Conservation (phyloP, 129 eudicot genomes). For the Apium graveolens region DNA sequence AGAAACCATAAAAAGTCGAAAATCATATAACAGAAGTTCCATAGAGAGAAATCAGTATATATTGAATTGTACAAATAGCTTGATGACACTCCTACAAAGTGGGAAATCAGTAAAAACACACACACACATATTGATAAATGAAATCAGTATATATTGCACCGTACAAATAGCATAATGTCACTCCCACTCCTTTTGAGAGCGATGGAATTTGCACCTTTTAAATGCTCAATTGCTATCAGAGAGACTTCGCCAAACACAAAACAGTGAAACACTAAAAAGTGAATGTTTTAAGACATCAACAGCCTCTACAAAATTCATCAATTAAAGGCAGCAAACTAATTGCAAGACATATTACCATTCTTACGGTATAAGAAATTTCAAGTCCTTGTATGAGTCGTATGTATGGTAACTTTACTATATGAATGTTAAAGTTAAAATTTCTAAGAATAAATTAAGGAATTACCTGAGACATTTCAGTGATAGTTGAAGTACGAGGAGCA, state of each 20-base stretch:
- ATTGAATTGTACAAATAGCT: neutral
- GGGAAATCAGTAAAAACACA: too few relatives aligned
- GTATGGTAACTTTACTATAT: neutral
- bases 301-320: neutral
- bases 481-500: constrained; percentile 35
- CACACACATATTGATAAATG: too few relatives aligned
- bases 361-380: neutral
- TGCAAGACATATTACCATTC: neutral
- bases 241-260: neutral
- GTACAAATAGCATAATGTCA: neutral
- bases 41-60: neutral
- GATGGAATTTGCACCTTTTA: neutral
- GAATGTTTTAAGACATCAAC: neutral
- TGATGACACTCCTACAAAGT: neutral
- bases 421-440: neutral
- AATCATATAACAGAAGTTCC: neutral
- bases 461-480: constrained; percentile 69
- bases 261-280: neutral
- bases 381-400: neutral
- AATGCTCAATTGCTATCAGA: neutral
- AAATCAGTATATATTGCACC: neutral
- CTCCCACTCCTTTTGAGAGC: neutral
- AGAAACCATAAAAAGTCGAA: constrained; percentile 6
- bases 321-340: neutral
- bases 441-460: neutral